Conservation (phyloP, 2,329 filamentous ascomycete genomes). For the Phyllosticta paracitricarpa region DNA sequence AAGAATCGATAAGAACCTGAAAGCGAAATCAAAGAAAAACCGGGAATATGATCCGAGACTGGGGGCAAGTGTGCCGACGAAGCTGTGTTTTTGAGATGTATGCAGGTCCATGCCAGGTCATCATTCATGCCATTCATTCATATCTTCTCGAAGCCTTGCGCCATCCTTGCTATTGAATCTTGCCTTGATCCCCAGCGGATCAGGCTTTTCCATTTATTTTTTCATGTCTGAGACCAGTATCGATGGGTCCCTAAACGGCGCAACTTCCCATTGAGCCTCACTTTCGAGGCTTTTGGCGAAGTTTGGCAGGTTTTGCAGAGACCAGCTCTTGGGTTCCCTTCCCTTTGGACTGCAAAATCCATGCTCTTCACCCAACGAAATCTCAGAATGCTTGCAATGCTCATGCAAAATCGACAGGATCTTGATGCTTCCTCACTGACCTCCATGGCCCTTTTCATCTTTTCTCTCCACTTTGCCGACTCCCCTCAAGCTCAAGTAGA, state of each 20-base stretch:
- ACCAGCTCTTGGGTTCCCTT: neutral
- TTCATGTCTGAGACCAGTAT: neutral
- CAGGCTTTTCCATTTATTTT: neutral
- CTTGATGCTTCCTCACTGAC: neutral
- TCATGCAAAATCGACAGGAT: neutral
- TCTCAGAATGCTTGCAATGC: neutral
- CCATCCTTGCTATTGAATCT: neutral
- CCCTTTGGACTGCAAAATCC: neutral
- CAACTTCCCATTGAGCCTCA: too few species aligned
- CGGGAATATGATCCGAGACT: neutral
- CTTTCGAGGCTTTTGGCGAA: neutral
- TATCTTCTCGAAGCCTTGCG: neutral
- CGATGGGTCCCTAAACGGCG: too few species aligned
- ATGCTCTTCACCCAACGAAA: too few species aligned
- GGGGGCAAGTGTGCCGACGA: neutral
- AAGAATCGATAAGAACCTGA: neutral
- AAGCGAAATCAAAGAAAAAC: neutral
- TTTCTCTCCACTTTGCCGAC: slow-evolving; percentile 37
- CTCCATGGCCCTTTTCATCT: neutral
- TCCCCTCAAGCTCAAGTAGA: slow-evolving; percentile 52
- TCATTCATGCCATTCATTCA: neutral
- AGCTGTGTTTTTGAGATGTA: neutral
- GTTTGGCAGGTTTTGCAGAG: neutral
- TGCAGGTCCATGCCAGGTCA: neutral
- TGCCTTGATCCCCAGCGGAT: neutral